These are phyloP conservation scores for Neurospora discreta DNA, from an alignment of 495 filamentous ascomycete species.

Conservation along the genomic window DNA sequence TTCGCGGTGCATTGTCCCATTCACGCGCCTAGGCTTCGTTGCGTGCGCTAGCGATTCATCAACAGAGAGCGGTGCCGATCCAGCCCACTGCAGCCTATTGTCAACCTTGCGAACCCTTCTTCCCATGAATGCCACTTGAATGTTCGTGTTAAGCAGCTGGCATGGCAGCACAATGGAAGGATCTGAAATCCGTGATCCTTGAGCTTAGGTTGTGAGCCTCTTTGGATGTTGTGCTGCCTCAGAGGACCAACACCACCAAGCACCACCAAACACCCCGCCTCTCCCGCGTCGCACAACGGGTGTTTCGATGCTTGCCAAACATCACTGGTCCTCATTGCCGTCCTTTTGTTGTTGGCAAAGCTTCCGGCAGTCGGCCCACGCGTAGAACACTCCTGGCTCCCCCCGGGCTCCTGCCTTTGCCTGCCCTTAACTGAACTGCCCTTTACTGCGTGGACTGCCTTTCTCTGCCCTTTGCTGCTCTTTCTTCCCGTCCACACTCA, in stretches of 20 bases:
- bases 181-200: background rate
- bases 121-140: background rate
- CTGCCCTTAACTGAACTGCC: background rate
- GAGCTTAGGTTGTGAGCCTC: background rate
- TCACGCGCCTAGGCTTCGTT: background rate
- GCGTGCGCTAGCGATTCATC: background rate
- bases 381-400: background rate
- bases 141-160: background rate
- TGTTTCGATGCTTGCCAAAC: background rate
- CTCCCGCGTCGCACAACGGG: background rate
- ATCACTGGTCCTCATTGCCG: background rate
- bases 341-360: background rate
- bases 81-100: background rate
- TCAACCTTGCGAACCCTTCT: background rate
- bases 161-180: background rate
- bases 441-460: background rate
- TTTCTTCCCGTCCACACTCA: background rate
- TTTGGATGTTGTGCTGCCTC: background rate
- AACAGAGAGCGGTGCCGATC: background rate
- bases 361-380: background rate
- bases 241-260: background rate
- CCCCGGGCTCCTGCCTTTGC: background rate
- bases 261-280: background rate
- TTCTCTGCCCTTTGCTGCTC: background rate
- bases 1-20: background rate